Evolutionary conservation across 768 basidiomycete species (phyloP), one percentile per base, ranked within the genome.

Genomic region (Hericium alpestre): DNA sequence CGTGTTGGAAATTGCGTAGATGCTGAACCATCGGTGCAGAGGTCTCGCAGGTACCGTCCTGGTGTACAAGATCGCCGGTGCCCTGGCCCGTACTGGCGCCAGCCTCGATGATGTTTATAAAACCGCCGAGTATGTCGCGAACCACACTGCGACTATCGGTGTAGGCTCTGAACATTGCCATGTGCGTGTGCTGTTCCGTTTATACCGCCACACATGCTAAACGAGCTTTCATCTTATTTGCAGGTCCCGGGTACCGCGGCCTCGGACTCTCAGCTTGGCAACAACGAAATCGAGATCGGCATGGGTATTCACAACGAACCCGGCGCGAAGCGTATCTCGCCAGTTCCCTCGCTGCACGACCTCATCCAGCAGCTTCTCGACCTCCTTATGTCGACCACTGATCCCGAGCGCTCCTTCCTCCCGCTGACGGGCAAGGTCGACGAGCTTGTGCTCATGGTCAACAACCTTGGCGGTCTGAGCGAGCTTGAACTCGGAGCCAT

Each of bases 271-370:
- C 76, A 81, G 65, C 74, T 93, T 22, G 74, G 73, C 3, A 64
- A 70, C 12, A 71, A 78, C 20, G 88, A 92, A 67, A 81, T 93
- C 54, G 93, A 95, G 71, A 86, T 95, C 58, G 93, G 93, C 16
- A 82, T 90, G 75, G 89, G 93, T 12, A 88, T 95, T 56, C 93
- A 95, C 72, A 95, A 95, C 64, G 93, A 95, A 71, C 81, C 83
- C 50, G 93, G 88, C 8, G 77, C 83, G 60, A 72, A 74, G 43
- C 83, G 83, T 27, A 62, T 87, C 38, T 83, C 84, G 0, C 88
- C 87, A 4, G 74, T 86, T 2, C 91, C 92, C 0, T 76, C 84
- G 10, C 78, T 90, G 50, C 75, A 79, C 15, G 74, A 85, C 59
- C 81, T 94, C 56, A 74, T 93, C 48, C 75, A 77, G n/a, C 74